Base-by-base conservation (phyloP, 805 yeast species). In the Candida arabinofermentans region DNA sequence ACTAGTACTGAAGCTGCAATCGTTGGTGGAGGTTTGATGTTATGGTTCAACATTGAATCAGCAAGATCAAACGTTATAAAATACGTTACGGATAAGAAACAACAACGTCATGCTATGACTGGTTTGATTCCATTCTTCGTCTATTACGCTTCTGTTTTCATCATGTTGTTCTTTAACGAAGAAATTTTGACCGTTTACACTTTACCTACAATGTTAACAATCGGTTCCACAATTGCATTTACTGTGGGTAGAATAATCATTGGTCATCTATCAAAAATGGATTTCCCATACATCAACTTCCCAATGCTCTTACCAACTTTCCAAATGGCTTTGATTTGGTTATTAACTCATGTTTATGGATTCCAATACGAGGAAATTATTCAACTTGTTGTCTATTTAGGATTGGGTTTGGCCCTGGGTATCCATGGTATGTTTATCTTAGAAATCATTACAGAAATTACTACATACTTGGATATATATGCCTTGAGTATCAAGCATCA, bases 171-270 rank as follows among this genome's bases (percentile, higher is more conserved):
- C 41, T 58, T 74, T 17, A 74, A 76, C 59, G 80, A 90, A 7
- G 67, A 71, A 17, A 64, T 78, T 21, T 59, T 86, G 34, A 46
- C 61, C 24, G 50, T 50, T 2, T 65, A 65, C 49, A 71, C 74
- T 1, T 62, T 74, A 39, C 84, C 95, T 26, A 71, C 83, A 50
- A 66, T 81, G 18, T 57, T 84, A 36, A 75, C 90, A 23, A 79
- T 86, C 54, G 95, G 95, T 1, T 71, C 83, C 39, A 74, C 85
- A 1, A 65, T 84, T 50, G 96, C 98, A 1, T 83, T 86, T 55
- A 70, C 79, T 3, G 97, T 91, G n/a, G 97, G 97, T 4, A 77
- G 93, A 58, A 87, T 90, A 48, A 90, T 90, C 55, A 71, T 83
- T 42, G 90, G 87, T 2, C 98, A 90, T 61, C 75, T 91, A 51